Percentiles rank a stretch among this genome's conserved stretches.
These are phyloP conservation scores for Miscanthus sacchariflorus DNA, from an alignment of 202 grass and related monocot genomes.

Conservation along the genomic window DNA sequence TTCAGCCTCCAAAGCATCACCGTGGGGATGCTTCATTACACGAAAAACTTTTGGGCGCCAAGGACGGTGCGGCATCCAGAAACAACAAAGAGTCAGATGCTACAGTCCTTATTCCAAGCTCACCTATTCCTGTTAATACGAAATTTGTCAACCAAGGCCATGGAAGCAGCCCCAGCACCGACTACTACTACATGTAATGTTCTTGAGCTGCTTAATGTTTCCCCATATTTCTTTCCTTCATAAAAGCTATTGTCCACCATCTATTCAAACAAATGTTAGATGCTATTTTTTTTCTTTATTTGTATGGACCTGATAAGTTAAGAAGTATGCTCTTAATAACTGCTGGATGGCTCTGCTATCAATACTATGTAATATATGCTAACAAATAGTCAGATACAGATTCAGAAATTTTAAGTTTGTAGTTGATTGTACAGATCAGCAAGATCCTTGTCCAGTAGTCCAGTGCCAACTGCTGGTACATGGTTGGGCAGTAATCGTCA, in stretches of 20 bases:
- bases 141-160: slow-evolving; percentile 35
- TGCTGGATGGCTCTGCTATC: slow-evolving; percentile 36
- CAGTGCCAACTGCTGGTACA: slow-evolving; percentile 62
- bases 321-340: slow-evolving; percentile 26
- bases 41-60: slow-evolving; percentile 61
- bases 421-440: slow-evolving; percentile 76
- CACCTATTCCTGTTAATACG: slow-evolving; percentile 69
- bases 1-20: slow-evolving; percentile 58
- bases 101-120: slow-evolving; percentile 56
- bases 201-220: slow-evolving; percentile 45
- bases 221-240: slow-evolving; percentile 30
- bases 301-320: slow-evolving; percentile 11
- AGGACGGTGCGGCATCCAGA: slow-evolving; percentile 33
- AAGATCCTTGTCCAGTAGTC: slow-evolving; percentile 84
- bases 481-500: slow-evolving; percentile 57
- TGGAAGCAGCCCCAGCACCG: slow-evolving; percentile 40
- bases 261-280: neutral
- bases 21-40: slow-evolving; percentile 50
- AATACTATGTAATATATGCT: neutral
- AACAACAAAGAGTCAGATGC: slow-evolving; percentile 35
- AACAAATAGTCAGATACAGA: slow-evolving; percentile 24
- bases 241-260: neutral
- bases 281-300: slow-evolving; percentile 28
- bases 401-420: slow-evolving; percentile 32
- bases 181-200: slow-evolving; percentile 91